Evolutionary conservation across 306 rosid genomes (phyloP), one percentile per base, ranked within the genome.

Genomic region (Malus asiatica): DNA sequence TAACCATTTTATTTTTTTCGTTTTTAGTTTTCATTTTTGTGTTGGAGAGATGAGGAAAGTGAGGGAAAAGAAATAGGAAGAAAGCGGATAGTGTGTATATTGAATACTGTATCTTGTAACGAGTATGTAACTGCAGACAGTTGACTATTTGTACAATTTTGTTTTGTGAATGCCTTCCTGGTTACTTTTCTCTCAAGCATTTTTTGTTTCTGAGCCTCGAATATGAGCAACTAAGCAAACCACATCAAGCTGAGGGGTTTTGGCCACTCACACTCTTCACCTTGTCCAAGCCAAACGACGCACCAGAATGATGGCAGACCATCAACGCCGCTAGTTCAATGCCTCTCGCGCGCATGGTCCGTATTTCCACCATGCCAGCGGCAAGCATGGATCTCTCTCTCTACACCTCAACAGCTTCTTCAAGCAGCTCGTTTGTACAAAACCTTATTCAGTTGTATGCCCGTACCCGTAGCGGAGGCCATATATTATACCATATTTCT

Each of bases 111-210:
- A 63, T 42, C 33, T 70, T 70, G 33, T 64, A 48, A 45, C 42
- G 80, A 23, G 52, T 19, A 46, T 71, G 38, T 33, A 44, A 53
- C 53, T 30, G 20, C 55, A 5, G 55, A 48, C 57, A 8, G 77
- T 62, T 67, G 82, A 82, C 74, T 80, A 46, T 16, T 16, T 90
- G 96, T 90, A 85, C 83, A 90, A 83, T 2, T 80, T 30, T 35
- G 35, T 76, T 53, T 14, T 58, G 78, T 57, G 73, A 57, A 71
- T 55, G 27, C 20, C 62, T 60, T 71, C 18, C 23, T 70, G 14
- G 58, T 12, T 75, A 1, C 44, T 61, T 63, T 80, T 74, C 48
- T 35, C 52, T 35, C 7, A 11, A 48, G 25, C 73, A 48, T 5
- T 57, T 66, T 52, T 11, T 64, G 23, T 57, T 2, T 57, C 58